phyloP scores from a whole-genome alignment of 441 rosid genomes.

The Lepidium campestre region DNA sequence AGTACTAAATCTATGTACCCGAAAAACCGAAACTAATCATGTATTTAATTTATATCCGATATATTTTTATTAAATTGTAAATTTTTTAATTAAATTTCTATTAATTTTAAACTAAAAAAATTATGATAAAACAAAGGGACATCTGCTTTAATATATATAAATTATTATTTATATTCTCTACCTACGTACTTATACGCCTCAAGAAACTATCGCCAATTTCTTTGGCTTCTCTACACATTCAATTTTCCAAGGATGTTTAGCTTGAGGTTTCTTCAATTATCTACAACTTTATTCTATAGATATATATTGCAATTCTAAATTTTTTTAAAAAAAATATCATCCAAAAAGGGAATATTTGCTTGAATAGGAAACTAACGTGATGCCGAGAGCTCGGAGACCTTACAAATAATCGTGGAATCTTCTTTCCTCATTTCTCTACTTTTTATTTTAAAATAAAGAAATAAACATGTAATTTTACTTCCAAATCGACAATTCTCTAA shows the following conservation, averaged over 20 bases:
- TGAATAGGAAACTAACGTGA: conserved; percentile 29
- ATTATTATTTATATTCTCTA: neutral
- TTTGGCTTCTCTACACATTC: neutral
- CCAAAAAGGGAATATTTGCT: conserved; percentile 16
- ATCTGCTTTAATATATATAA: too few species aligned
- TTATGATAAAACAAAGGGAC: too few species aligned
- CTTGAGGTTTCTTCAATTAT: neutral
- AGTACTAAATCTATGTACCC: too few species aligned
- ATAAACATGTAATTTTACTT: neutral
- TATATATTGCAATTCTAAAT: neutral
- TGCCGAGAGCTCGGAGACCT: conserved; percentile 31
- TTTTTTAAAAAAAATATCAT: neutral
- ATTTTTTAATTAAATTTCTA: too few species aligned
- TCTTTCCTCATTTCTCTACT: conserved; percentile 10
- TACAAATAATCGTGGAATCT: conserved; percentile 26
- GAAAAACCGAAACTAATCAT: too few species aligned
- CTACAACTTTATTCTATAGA: neutral
- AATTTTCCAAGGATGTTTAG: neutral
- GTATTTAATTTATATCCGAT: too few species aligned
- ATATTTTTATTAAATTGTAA: too few species aligned
- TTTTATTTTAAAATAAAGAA: neutral
- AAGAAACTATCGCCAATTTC: neutral
- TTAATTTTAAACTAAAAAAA: too few species aligned
- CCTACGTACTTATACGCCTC: neutral
- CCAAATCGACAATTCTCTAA: neutral